phyloP scores from a whole-genome alignment of 2,329 filamentous ascomycete genomes.

The Penicillium sclerotigenum region DNA sequence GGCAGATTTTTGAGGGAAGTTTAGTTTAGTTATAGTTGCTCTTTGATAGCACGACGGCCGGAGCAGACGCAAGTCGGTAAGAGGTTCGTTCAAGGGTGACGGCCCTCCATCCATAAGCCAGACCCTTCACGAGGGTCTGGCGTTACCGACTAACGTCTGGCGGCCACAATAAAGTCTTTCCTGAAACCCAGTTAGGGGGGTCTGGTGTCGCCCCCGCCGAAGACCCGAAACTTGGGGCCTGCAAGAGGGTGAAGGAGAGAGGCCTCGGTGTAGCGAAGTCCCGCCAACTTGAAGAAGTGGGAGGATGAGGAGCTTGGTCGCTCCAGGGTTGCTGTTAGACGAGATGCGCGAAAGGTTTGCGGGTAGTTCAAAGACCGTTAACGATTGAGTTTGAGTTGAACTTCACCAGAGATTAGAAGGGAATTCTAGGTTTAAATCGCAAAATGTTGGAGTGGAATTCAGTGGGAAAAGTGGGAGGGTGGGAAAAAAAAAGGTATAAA shows the following conservation, averaged over 20 bases:
- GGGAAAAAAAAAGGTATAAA: not conserved
- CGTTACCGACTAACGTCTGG: slow-evolving; percentile 37
- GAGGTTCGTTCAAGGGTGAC: slow-evolving; percentile 29
- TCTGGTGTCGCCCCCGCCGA: slow-evolving; percentile 93
- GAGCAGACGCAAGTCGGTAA: slow-evolving; percentile 27
- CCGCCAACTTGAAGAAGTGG: slow-evolving; percentile 88
- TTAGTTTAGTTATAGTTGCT: slow-evolving; percentile 8
- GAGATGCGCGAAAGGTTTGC: slow-evolving; percentile 15
- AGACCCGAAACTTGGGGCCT: slow-evolving; percentile 90
- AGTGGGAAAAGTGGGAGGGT: not conserved
- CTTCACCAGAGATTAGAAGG: not conserved
- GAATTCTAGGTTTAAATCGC: too few species aligned
- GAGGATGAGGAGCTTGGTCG: slow-evolving; percentile 35
- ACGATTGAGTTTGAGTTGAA: not conserved
- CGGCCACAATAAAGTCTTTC: slow-evolving; percentile 33
- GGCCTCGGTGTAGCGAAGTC: slow-evolving; percentile 67
- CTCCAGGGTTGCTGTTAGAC: slow-evolving; percentile 39
- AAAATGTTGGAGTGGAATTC: not conserved
- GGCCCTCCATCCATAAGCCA: slow-evolving; percentile 41
- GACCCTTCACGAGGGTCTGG: slow-evolving; percentile 44
- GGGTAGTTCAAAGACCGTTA: slow-evolving; percentile 13
- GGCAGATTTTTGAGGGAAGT: slow-evolving; percentile 3
- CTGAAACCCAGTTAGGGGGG: slow-evolving; percentile 78
- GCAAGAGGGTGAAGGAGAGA: slow-evolving; percentile 83
- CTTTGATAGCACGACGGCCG: slow-evolving; percentile 23